Base-by-base conservation (phyloP, 371 early-diverging fungal genomes). In the Mucor lusitanicus region DNA sequence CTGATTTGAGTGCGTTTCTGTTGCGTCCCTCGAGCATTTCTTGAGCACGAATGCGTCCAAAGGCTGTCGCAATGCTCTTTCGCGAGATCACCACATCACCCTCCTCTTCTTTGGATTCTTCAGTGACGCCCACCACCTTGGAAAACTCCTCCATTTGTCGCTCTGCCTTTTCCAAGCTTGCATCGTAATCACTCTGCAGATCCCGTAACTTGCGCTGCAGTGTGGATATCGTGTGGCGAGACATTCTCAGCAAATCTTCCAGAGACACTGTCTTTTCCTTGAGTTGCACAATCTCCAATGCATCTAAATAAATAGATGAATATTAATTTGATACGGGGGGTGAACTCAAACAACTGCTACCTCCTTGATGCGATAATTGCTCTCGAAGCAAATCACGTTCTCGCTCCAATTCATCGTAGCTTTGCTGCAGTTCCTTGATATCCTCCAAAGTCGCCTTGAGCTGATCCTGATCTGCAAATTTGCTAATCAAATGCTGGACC, bases 401-500 rank as follows among this genome's bases (percentile, higher is more conserved):
- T 27, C 63, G 48, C 32, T 72, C 72, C 9, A 81, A 42, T 27
- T 81, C 76, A 28, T 72, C 77, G 28, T 77, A 71, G 28, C 55
- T 73, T 4, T 71, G 56, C 32, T 74, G 83, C 21, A 88, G 70
- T 30, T 88, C 86, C 42, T 86, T 87, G 5, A 90, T 81, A 62
- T 92, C 93, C 50, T 89, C 85, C 19, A 91, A 71, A 0, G 92
- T 87, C 23, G 81, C 79, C 39, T 85, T 80, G 13, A 93, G 76
- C 63, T 90, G 87, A 72, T 93, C 94, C 64, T 91, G 88, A 69
- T 92, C 89, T 3, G 89, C 91, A 65, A 95, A 89, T 69, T 90
- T 92, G 67, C 86, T 85, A n/a, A 95, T 80, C 32, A 95, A 79
- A 33, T 89, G 86, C 21, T 87, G 87, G 21, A 95, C 93, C 6